phyloP scores from a whole-genome alignment of 139 green algal species.

The Haematococcus lacustris region DNA sequence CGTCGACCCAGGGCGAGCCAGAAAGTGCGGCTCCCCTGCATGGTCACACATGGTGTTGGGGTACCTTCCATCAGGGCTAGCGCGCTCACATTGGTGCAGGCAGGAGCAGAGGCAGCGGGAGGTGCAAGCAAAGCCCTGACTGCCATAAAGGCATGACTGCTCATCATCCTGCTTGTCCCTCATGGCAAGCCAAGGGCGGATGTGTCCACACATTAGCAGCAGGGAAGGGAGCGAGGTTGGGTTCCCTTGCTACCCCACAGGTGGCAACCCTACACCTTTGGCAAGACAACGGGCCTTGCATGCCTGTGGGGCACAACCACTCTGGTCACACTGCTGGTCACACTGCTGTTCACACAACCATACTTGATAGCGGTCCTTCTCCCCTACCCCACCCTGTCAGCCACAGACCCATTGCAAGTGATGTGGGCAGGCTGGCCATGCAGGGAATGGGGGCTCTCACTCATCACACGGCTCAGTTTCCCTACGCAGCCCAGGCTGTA shows the following conservation, averaged over 20 bases:
- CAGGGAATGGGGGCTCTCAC: background rate
- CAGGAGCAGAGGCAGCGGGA: too few species aligned
- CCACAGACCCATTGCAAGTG: background rate
- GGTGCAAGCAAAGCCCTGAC: background rate
- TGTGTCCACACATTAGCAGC: background rate
- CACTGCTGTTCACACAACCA: background rate
- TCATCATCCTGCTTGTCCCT: background rate
- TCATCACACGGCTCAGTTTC: background rate
- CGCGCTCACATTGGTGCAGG: background rate
- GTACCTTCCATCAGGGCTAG: background rate
- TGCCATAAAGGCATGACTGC: background rate
- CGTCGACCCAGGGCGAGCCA: conserved; percentile 32
- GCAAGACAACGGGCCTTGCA: background rate
- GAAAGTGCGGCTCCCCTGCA: conserved; percentile 61
- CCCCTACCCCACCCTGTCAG: background rate
- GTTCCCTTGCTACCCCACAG: too few species aligned
- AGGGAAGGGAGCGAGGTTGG: background rate
- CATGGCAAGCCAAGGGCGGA: background rate
- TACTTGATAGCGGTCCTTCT: background rate
- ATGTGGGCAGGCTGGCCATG: background rate
- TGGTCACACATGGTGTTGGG: background rate
- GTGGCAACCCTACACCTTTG: too few species aligned
- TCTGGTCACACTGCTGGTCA: too few species aligned
- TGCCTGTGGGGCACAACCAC: background rate
- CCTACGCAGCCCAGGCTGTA: background rate